Base-by-base conservation (phyloP, 106 monocot species). In the Dioscorea zingiberensis region DNA sequence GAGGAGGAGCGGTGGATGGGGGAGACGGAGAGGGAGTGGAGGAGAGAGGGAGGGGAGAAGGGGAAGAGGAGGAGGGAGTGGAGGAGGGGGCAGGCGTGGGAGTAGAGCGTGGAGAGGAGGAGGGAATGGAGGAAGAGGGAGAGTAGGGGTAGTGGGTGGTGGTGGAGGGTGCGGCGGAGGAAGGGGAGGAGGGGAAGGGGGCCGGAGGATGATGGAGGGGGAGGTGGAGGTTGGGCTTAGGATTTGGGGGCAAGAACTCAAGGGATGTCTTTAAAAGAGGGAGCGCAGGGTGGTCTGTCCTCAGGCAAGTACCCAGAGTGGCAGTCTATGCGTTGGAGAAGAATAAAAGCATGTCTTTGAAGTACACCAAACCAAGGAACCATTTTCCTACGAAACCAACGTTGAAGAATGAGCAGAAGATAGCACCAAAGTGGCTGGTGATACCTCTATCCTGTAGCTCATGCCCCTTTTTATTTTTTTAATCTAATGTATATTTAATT, bases 111-210 rank as follows among this genome's bases (percentile, higher is more conserved):
- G 44, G 25, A 13, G 59, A 38, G 17, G 60, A 66, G 26, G 16
- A 75, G 71, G 45, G 69, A 56, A 57, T 27, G 71, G 63, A 81
- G 78, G 69, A 86, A 76, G 54, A 68, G 70, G 78, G 58, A 72
- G 59, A 63, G 78, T 60, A 77, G 85, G 27, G 72, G 71, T 17
- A 60, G 63, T 25, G 10, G 54, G 56, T 73, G 73, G 71, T 67
- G 72, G 54, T 62, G 73, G 75, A 69, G 54, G 75, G 72, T 75
- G 47, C 71, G 63, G 66, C 60, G 9, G 28, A 45, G 57, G 46
- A 63, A 54, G 19, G 49, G 25, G 70, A 73, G 69, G 58, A 69
- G 68, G 65, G 66, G 60, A 27, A 47, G 63, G 56, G 30, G 54
- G 76, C 38, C 38, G 38, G 38, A 76, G 67, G 24, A 21, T 47